Evolutionary conservation across 345 rosid genomes (phyloP).

Genomic region (Eucalyptus cladocalyx): DNA sequence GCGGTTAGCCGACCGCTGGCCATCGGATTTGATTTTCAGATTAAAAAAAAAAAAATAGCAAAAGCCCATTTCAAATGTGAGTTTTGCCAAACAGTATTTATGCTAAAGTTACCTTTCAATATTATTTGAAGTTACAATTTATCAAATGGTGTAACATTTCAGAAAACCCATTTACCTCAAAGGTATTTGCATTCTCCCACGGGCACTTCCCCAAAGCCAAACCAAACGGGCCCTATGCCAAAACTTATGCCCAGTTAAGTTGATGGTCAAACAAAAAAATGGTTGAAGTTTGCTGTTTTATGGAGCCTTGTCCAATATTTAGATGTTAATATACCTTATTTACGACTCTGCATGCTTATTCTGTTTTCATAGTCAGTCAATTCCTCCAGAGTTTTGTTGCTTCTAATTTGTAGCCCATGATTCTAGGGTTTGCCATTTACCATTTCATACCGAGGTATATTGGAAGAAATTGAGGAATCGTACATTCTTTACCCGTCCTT

Average conservation of each 20-base stretch:
- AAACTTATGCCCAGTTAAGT: neutral
- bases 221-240: neutral
- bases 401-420: neutral
- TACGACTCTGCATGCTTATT: neutral
- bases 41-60: no score
- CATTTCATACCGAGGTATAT: neutral
- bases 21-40: no score
- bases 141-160: no score
- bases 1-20: no score
- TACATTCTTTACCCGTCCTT: neutral
- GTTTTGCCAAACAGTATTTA: no score
- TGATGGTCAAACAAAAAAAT: neutral
- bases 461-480: neutral
- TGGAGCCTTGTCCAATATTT: neutral
- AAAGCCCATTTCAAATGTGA: no score
- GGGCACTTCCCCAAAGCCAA: neutral
- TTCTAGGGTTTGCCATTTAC: neutral
- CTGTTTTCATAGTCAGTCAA: neutral
- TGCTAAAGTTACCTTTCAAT: no score
- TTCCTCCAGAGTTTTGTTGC: neutral
- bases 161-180: no score
- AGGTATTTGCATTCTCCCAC: no score
- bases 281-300: neutral
- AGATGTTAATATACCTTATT: neutral
- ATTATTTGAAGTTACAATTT: no score